phyloP scores from a whole-genome alignment of 208 protist genomes.

The Angomonas ambiguus region DNA sequence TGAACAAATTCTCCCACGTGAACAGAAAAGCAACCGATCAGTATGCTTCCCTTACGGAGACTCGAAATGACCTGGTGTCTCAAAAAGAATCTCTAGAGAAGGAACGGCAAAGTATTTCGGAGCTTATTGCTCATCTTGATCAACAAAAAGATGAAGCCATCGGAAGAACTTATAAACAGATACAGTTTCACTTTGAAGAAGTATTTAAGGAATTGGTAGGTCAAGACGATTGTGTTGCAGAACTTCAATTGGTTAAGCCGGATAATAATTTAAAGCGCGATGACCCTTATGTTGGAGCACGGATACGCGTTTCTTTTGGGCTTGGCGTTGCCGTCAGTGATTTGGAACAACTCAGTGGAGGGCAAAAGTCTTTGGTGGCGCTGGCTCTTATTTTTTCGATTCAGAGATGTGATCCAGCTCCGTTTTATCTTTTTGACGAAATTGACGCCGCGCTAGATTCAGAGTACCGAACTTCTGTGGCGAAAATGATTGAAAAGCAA shows the following conservation, averaged over 20 bases:
- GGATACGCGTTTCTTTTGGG: conserved; percentile 91
- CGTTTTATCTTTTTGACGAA: conserved; percentile 99
- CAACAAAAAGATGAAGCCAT: conserved; percentile 97
- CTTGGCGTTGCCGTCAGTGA: conserved; percentile 63
- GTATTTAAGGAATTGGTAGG: conserved; percentile 96
- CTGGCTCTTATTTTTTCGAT: conserved; percentile 99
- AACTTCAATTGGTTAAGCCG: conserved; percentile 74
- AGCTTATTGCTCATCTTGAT: conserved; percentile 95
- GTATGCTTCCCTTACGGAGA: conserved; percentile 88
- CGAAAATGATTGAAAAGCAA: conserved; percentile 92
- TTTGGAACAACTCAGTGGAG: conserved; percentile 95
- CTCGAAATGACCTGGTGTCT: conserved; percentile 71
- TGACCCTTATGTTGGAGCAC: conserved; percentile 89
- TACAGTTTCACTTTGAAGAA: conserved; percentile 95
- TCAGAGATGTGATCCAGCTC: conserved; percentile 97
- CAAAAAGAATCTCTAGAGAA: conserved; percentile 81
- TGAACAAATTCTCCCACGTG: conserved; percentile 93
- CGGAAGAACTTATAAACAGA: conserved; percentile 96
- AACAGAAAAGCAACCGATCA: conserved; percentile 99
- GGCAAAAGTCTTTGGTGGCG: conserved; percentile 98
- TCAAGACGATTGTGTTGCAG: conserved; percentile 74
- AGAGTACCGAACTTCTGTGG: conserved; percentile 90
- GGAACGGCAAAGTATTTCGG: conserved; percentile 87
- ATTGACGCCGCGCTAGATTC: conserved; percentile 98
- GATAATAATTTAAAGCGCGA: conserved; percentile 20